A percentile compares a stretch with the other conserved stretches of the same genome.
Conservation (phyloP, 768 basidiomycete species). For the Pulveroboletus sp. region DNA sequence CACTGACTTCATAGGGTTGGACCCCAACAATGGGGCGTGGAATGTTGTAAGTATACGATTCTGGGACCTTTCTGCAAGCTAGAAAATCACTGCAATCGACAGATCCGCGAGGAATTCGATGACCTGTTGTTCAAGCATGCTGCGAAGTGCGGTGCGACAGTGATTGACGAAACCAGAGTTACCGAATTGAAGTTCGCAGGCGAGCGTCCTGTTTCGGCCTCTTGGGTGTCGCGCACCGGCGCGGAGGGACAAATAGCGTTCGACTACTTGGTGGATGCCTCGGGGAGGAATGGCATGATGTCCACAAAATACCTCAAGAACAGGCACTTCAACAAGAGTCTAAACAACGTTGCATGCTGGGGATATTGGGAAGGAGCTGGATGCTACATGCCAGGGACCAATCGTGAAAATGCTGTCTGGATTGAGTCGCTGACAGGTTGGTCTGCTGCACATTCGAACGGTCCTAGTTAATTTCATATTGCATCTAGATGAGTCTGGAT, state of each 20-base stretch:
- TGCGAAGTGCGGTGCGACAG: not conserved
- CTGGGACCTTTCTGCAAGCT: not conserved
- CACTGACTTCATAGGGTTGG: constrained; percentile 6
- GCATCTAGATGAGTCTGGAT: constrained; percentile 52
- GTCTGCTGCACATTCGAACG: not conserved
- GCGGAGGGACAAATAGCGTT: constrained; percentile 4
- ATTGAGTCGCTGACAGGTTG: constrained; percentile 31
- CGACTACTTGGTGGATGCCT: constrained; percentile 10
- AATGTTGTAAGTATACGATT: constrained; percentile 3
- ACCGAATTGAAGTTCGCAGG: constrained; percentile 4
- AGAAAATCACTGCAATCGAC: not conserved
- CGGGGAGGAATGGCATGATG: constrained; percentile 10
- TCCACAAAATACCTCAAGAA: constrained; percentile 32
- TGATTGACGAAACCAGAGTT: constrained; percentile 5
- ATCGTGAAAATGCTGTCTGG: constrained; percentile 34
- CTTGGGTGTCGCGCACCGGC: constrained; percentile 2
- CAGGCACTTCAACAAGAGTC: constrained; percentile 31
- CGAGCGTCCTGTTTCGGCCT: constrained; percentile 1
- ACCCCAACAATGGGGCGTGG: constrained; percentile 6
- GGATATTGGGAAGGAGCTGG: constrained; percentile 34
- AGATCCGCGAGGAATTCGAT: constrained; percentile 8
- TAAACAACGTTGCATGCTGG: constrained; percentile 36
- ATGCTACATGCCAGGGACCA: constrained; percentile 30
- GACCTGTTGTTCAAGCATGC: constrained; percentile 6
- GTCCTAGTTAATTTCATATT: too few relatives aligned